These are phyloP conservation scores for Candida gigantensis DNA, from an alignment of 1,139 yeast genomes.

Conservation along the genomic window DNA sequence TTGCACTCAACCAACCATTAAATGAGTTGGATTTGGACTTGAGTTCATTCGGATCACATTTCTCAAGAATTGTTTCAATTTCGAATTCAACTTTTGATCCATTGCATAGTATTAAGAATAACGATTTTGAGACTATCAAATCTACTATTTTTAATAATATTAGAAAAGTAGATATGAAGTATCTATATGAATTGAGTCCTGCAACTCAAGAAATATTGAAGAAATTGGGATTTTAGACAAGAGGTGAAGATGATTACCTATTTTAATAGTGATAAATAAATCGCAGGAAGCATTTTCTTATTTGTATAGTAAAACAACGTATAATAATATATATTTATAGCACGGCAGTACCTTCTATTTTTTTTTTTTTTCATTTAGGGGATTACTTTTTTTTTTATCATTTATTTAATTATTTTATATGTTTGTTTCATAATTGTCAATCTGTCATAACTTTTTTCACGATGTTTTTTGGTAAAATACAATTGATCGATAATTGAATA, in stretches of 20 bases:
- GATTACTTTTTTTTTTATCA: no score
- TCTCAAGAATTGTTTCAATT: constrained; percentile 70
- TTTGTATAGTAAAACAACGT: constrained; percentile 1
- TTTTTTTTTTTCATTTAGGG: no score
- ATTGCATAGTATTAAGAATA: constrained; percentile 43
- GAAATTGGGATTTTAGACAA: constrained; percentile 15
- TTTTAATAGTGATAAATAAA: constrained; percentile 1
- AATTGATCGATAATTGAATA: no score
- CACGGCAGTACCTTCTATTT: no score
- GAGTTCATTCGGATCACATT: constrained; percentile 80
- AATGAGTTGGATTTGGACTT: constrained; percentile 65
- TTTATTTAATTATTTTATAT: no score
- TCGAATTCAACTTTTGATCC: constrained; percentile 70
- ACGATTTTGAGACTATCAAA: constrained; percentile 35
- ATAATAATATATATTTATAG: not conserved
- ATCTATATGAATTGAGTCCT: constrained; percentile 29
- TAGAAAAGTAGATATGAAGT: constrained; percentile 34
- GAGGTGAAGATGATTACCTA: no score
- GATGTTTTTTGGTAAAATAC: no score
- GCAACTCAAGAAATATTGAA: constrained; percentile 23
- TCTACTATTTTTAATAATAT: constrained; percentile 29
- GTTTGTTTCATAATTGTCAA: no score
- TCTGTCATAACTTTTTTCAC: no score
- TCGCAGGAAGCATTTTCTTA: not conserved
- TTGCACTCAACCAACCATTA: constrained; percentile 33